Base-by-base conservation (phyloP, 2,329 filamentous ascomycete species). In the Venturia asperata region DNA sequence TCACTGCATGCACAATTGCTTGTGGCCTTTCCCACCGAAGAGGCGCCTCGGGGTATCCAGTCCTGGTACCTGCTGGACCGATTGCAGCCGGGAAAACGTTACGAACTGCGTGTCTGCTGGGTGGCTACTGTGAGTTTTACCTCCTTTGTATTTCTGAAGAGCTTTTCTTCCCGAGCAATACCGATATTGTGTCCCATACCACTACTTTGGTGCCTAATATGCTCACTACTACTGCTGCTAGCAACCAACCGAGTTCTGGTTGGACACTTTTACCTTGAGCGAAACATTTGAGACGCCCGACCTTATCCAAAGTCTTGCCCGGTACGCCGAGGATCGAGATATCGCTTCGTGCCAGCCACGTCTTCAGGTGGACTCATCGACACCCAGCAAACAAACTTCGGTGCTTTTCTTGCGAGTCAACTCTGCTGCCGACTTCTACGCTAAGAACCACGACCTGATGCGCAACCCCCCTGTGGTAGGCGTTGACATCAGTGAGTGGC, bases 21-120 rank as follows among this genome's bases (percentile, higher is more conserved):
- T 55, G 86, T 90, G 43, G 79, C 81, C 17, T 95, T 96, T 72
- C 86, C 91, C 13, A 82, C 78, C 7, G 70, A 78, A 9, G 73
- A 78, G 1, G 73, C 76, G 39, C 81, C 81, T 11, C 74, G 79
- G 15, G 91, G 90, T 9, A 77, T 80, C 13, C 80, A 87, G 63
- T 87, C 89, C 37, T 97, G 94, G 94, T 84, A 92, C 69, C 78
- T 93, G 9, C 83, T 99, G 6, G 83, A 89, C 65, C 78, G 82
- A 42, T 80, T 99, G 64, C 81, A 77, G n/a, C 82, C 85, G 43
- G 85, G 85, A 13, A 87, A 88, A 72, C 84, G 92, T 69, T 97
- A 97, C 80, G 94, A 99, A 79, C 83, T 96, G 61, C 87, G 94
- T 64, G 82, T 97, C 67, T 97, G 93, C 78, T 99, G 93, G 92